Conservation (phyloP, 768 basidiomycete species). For the Tylopilus balloui region DNA sequence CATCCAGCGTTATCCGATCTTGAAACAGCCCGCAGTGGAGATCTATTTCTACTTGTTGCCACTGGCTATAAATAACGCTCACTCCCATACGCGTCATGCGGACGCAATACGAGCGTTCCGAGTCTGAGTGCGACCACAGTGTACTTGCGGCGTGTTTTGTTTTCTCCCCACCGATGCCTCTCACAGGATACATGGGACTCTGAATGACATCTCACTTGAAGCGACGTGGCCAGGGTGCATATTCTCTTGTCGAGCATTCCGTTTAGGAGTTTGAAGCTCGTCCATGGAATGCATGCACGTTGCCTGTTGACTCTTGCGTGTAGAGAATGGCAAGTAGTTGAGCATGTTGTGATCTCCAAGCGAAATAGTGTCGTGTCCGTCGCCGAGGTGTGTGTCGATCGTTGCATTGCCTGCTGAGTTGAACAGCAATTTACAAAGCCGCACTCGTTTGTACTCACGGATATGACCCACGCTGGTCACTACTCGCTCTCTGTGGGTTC, state of each 20-base stretch:
- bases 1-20: conserved; percentile 40
- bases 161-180: conserved; percentile 31
- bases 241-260: conserved; percentile 13
- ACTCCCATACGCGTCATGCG: conserved; percentile 33
- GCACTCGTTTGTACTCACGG: no score
- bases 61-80: conserved; percentile 47
- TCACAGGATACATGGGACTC: conserved; percentile 35
- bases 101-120: conserved; percentile 38
- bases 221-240: conserved; percentile 39
- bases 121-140: no score
- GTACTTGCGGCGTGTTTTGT: conserved; percentile 46
- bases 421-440: no score
- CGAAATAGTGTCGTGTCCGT: conserved; percentile 52
- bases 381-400: conserved; percentile 37
- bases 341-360: conserved; percentile 50
- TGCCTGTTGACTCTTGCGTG: conserved; percentile 59
- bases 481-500: no score
- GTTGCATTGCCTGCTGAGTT: no score
- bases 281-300: conserved; percentile 52
- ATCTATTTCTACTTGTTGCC: not conserved
- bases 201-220: conserved; percentile 43
- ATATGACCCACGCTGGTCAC: no score
- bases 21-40: conserved; percentile 45
- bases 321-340: conserved; percentile 63
- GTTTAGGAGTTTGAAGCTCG: conserved; percentile 10